Percentiles rank a stretch among this genome's conserved stretches.
phyloP scores from a whole-genome alignment of 306 rosid genomes.

The Glycyrrhiza uralensis region DNA sequence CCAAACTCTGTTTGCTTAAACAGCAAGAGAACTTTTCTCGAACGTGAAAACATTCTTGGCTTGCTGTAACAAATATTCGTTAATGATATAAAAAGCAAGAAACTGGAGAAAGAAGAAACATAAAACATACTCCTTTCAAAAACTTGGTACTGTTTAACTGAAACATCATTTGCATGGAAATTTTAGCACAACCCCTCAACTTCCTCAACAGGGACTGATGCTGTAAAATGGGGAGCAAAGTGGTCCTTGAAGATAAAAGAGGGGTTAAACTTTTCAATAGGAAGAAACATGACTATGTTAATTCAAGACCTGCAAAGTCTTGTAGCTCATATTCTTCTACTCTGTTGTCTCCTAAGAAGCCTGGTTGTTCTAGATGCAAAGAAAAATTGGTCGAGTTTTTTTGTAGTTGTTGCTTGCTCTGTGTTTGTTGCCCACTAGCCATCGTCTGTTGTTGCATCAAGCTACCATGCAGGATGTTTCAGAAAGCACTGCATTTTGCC shows the following conservation, averaged over 20 bases:
- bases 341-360: neutral
- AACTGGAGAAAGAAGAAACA: conserved; percentile 5
- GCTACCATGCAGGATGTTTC: conserved; percentile 44
- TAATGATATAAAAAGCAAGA: conserved; percentile 5
- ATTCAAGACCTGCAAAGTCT: neutral
- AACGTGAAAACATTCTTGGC: conserved; percentile 4
- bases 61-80: neutral
- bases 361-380: conserved; percentile 10
- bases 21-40: neutral
- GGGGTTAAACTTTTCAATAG: neutral
- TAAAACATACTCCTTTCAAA: neutral
- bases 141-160: neutral
- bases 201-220: neutral
- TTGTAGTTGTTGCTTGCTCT: conserved; percentile 44
- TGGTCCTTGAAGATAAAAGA: conserved; percentile 8
- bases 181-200: neutral
- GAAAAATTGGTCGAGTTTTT: conserved; percentile 19
- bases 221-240: conserved; percentile 22
- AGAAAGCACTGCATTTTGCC: conserved; percentile 25
- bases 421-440: conserved; percentile 44
- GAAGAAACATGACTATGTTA: neutral
- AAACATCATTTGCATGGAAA: too few relatives aligned
- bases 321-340: neutral
- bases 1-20: too few relatives aligned
- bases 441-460: conserved; percentile 40